A percentile compares a stretch with the other conserved stretches of the same genome.
Conservation (phyloP, 257 asterid species). For the Sherardia arvensis region DNA sequence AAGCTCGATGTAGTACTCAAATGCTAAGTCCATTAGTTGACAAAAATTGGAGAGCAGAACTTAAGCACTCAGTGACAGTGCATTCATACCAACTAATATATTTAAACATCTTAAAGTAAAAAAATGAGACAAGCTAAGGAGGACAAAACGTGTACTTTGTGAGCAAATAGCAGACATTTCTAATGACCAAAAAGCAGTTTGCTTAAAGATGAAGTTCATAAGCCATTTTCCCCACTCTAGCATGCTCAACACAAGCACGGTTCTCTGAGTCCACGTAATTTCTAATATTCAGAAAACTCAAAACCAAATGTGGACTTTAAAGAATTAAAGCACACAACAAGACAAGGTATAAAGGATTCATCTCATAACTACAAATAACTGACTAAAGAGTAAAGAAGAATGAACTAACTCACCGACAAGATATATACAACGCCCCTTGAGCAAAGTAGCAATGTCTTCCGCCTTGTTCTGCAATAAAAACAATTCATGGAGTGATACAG, state of each 20-base stretch:
- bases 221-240: neutral
- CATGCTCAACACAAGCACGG: neutral
- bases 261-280: neutral
- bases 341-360: neutral
- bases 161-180: neutral
- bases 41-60: too few species aligned
- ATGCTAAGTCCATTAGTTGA: neutral
- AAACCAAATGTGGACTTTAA: neutral
- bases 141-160: neutral
- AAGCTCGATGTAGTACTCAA: neutral
- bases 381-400: neutral
- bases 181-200: neutral
- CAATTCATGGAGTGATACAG: neutral
- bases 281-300: neutral
- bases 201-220: neutral
- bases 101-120: neutral
- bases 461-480: constrained; percentile 53
- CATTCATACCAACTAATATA: too few species aligned
- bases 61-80: too few species aligned
- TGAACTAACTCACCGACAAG: constrained; percentile 83
- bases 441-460: constrained; percentile 51
- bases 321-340: neutral
- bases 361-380: neutral
- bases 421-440: constrained; percentile 67
- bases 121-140: neutral